These are phyloP conservation scores for Rhizophlyctis rosea DNA, from an alignment of 192 early-diverging fungal genomes.

Conservation along the genomic window DNA sequence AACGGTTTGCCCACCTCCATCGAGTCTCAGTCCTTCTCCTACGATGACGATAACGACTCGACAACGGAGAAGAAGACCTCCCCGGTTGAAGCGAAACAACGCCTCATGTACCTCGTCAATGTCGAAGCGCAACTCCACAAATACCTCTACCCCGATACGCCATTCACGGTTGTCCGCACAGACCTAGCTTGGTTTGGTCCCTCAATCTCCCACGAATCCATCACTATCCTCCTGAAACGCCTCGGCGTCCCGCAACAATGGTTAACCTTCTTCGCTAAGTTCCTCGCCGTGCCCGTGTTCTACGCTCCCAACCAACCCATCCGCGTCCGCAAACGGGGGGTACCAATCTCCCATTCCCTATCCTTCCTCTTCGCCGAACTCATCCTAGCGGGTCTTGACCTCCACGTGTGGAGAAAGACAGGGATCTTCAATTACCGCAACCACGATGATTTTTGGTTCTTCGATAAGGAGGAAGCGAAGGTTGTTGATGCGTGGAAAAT, in stretches of 20 bases:
- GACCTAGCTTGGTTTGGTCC: conserved; percentile 32
- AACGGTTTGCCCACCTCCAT: too few relatives aligned
- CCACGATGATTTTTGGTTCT: conserved; percentile 4
- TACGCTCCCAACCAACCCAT: background rate
- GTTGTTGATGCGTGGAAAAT: background rate
- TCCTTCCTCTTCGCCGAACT: background rate
- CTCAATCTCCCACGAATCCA: conserved; percentile 26
- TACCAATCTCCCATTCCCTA: background rate
- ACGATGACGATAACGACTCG: conserved; percentile 4
- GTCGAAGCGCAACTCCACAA: background rate
- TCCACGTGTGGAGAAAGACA: background rate
- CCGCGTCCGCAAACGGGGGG: background rate
- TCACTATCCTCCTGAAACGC: too few relatives aligned
- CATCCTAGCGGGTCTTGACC: background rate
- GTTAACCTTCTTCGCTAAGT: too few relatives aligned
- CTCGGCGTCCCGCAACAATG: too few relatives aligned
- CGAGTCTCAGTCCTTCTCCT: too few relatives aligned
- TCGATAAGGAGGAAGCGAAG: background rate
- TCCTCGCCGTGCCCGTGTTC: background rate
- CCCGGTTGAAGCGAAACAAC: conserved; percentile 6
- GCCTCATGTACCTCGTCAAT: background rate
- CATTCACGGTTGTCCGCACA: conserved; percentile 25
- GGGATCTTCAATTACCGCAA: background rate
- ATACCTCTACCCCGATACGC: background rate
- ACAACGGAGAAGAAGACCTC: background rate